These are phyloP conservation scores for Arabis hirsuta DNA, from an alignment of 345 rosid species.

Conservation along the genomic window DNA sequence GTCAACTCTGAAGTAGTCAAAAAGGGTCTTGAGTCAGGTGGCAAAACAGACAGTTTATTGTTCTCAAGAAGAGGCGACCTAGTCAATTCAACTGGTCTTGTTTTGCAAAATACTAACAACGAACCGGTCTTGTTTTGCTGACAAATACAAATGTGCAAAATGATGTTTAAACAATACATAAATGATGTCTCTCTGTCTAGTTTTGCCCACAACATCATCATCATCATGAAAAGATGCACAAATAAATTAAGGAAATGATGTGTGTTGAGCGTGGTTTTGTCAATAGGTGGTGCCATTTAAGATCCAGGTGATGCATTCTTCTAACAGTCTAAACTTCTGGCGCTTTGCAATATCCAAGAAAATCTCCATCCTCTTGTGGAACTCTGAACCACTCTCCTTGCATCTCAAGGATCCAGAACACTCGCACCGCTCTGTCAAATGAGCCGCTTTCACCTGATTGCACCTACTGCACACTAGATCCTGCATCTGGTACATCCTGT, in stretches of 20 bases:
- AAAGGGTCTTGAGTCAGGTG: too few species aligned
- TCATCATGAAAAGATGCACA: neutral
- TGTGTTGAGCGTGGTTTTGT: constrained; percentile 8
- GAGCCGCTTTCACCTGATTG: constrained; percentile 89
- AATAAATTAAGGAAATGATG: neutral
- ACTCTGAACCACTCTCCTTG: constrained; percentile 69
- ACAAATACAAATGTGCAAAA: too few species aligned
- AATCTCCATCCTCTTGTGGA: constrained; percentile 65
- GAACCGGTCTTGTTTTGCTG: too few species aligned
- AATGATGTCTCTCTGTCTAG: too few species aligned
- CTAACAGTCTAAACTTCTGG: constrained; percentile 68
- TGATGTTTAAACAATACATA: too few species aligned
- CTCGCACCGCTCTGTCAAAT: constrained; percentile 77
- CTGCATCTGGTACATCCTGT: constrained; percentile 81
- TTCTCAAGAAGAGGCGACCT: too few species aligned
- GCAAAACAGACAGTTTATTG: too few species aligned
- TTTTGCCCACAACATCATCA: too few species aligned
- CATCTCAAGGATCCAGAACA: constrained; percentile 84
- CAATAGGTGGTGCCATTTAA: constrained; percentile 41
- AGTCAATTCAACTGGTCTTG: too few species aligned
- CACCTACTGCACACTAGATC: constrained; percentile 83
- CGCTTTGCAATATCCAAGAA: constrained; percentile 65
- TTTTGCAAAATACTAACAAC: too few species aligned
- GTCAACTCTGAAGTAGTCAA: too few species aligned
- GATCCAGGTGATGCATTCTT: constrained; percentile 72